A percentile compares a stretch with the other conserved stretches of the same genome.
Conservation (phyloP, 441 rosid species). For the Jatropha podagrica region DNA sequence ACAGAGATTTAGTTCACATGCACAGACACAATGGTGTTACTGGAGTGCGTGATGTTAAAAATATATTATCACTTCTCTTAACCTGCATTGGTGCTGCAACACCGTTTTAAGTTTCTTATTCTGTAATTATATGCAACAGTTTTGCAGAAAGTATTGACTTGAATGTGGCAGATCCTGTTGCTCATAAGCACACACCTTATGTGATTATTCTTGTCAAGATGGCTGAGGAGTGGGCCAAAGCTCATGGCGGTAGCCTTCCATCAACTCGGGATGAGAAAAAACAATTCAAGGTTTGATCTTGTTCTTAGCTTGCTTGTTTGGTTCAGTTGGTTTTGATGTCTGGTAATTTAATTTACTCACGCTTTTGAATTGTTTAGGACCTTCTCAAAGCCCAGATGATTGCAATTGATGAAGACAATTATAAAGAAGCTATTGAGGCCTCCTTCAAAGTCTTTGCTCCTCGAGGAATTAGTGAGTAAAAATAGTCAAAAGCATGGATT, state of each 20-base stretch:
- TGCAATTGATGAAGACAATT: conserved; percentile 83
- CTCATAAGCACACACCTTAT: conserved; percentile 90
- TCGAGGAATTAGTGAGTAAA: conserved; percentile 80
- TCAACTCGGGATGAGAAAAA: conserved; percentile 81
- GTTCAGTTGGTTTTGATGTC: conserved; percentile 25
- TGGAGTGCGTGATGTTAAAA: not conserved
- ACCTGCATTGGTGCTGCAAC: not conserved
- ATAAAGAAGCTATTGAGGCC: conserved; percentile 81
- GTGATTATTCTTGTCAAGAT: conserved; percentile 78
- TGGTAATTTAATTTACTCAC: conserved; percentile 26
- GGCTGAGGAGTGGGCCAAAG: conserved; percentile 78
- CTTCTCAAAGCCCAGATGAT: conserved; percentile 69
- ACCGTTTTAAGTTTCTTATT: conserved; percentile 22
- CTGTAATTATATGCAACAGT: conserved; percentile 34
- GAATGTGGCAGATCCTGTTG: conserved; percentile 61
- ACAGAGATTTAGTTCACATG: conserved; percentile 4
- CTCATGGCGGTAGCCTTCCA: conserved; percentile 70
- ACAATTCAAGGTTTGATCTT: conserved; percentile 69
- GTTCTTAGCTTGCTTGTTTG: conserved; percentile 14
- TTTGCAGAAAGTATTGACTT: conserved; percentile 78
- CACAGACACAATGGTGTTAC: not conserved
- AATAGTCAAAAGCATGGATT: conserved; percentile 16
- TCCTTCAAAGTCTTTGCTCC: conserved; percentile 87
- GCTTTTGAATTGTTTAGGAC: conserved; percentile 50
- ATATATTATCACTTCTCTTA: not conserved